These are phyloP conservation scores for Podila horticola DNA, from an alignment of 192 early-diverging fungal species.

Conservation along the genomic window DNA sequence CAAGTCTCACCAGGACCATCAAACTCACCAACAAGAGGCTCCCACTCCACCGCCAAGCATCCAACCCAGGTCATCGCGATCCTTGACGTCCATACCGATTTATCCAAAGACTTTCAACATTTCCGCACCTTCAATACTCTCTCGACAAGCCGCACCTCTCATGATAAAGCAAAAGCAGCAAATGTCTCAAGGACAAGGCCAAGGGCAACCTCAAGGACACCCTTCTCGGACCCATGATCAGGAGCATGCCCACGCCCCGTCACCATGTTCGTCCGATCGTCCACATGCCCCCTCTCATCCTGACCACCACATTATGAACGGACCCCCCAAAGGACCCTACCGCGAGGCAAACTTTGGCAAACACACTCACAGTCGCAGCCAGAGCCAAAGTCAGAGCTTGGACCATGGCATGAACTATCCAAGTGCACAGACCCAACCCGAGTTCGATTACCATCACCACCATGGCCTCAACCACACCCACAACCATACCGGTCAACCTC, in stretches of 20 bases:
- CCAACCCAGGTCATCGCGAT: too few relatives aligned
- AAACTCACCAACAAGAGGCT: too few relatives aligned
- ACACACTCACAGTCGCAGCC: slow-evolving; percentile 3
- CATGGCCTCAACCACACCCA: background rate
- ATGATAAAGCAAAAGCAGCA: too few relatives aligned
- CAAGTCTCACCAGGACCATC: too few relatives aligned
- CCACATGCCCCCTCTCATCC: background rate
- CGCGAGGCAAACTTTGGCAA: background rate
- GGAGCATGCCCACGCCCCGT: background rate
- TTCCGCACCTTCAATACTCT: too few relatives aligned
- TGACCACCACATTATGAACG: background rate
- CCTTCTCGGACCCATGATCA: background rate
- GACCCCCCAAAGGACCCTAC: background rate
- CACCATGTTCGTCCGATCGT: background rate
- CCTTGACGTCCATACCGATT: too few relatives aligned
- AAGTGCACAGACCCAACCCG: background rate
- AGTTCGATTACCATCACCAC: background rate
- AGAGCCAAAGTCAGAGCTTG: background rate
- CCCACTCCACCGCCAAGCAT: too few relatives aligned
- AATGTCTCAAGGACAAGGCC: too few relatives aligned
- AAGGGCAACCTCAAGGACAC: background rate
- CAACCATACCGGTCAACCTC: background rate
- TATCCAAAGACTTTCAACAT: too few relatives aligned
- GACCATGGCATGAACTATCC: background rate
- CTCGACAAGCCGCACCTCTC: too few relatives aligned